Base-by-base conservation (phyloP, 345 rosid species). In the Brassica rapa region DNA sequence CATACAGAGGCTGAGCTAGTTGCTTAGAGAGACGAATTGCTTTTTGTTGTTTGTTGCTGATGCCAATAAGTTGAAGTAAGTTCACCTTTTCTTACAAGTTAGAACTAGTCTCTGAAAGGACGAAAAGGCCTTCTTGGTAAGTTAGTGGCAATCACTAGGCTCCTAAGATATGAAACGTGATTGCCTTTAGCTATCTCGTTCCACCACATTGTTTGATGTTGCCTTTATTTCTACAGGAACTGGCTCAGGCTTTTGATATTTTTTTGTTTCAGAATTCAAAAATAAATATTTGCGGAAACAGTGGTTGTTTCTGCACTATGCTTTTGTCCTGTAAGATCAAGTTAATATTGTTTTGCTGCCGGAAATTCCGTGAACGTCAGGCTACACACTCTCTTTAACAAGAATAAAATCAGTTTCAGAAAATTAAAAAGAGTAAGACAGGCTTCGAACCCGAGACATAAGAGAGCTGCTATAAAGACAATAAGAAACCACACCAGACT, bases 1-100 rank as follows among this genome's bases (percentile, higher is more conserved):
- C 76, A 27, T 32, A 78, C 85, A 74, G 86, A 90, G 72, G 88
- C 81, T 41, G 87, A 87, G 41, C 80, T 85, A 64, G 84, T 90
- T 74, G 87, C 91, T 66, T 91, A 85, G 83, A 66, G 74, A 68
- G 21, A 74, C 15, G 25, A 14, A 56, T 35, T 37, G 23, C n/a
- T 73, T 2, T 12, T 2, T 8, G 7, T 16, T 0, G 15, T 27
- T 57, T 9, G 27, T 66, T 33, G 35, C 4, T 35, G 60, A 68
- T 68, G 62, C 66, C n/a, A 8, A 37, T 67, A 32, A 61, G 64
- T 64, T 64, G 49, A 70, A 70, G 77, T 29, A 23, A 66, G 57
- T 49, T 46, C 27, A 72, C 46, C 6, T 32, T 32, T 32, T 32
- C 35, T 25, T 25, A 2, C 4, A 25, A 25, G 29, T 25, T 25